phyloP scores from a whole-genome alignment of 139 green algal species.

The Micractinium conductrix region DNA sequence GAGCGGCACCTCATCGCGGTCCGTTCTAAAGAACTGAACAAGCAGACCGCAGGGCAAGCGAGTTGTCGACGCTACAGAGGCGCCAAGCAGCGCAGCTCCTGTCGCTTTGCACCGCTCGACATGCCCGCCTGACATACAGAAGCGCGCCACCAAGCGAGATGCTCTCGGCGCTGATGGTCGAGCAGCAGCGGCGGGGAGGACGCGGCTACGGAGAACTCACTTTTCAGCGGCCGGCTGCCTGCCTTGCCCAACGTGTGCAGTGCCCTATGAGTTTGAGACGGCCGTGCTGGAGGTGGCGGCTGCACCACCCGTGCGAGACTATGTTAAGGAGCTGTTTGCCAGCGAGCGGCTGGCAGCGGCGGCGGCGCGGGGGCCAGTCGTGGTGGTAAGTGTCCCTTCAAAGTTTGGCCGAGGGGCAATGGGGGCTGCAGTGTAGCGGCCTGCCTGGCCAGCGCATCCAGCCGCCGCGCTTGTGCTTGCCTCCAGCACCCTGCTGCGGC shows the following conservation, averaged over 20 bases:
- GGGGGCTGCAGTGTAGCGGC: background rate
- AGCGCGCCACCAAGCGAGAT: background rate
- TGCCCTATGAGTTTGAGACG: background rate
- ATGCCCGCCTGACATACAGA: background rate
- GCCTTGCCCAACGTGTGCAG: background rate
- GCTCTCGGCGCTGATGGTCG: too few species aligned
- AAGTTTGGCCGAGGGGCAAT: too few species aligned
- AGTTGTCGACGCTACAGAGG: background rate
- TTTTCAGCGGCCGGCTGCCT: background rate
- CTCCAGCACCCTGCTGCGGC: background rate
- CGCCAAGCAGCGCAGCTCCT: too few species aligned
- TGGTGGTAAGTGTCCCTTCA: slow-evolving; percentile 23
- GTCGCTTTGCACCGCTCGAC: background rate
- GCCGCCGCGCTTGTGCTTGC: background rate
- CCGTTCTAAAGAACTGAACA: too few species aligned
- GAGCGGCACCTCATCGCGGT: background rate
- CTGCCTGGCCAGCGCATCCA: background rate
- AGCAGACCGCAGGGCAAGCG: background rate
- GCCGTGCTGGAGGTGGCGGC: slow-evolving; percentile 25
- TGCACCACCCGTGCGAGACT: background rate
- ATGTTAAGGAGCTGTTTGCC: background rate
- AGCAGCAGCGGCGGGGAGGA: too few species aligned
- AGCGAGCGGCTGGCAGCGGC: background rate
- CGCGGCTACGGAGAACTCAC: background rate
- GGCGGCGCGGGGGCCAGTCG: background rate